Base-by-base conservation (phyloP, 1,139 yeast species). In the Sugiyamaella sp. region DNA sequence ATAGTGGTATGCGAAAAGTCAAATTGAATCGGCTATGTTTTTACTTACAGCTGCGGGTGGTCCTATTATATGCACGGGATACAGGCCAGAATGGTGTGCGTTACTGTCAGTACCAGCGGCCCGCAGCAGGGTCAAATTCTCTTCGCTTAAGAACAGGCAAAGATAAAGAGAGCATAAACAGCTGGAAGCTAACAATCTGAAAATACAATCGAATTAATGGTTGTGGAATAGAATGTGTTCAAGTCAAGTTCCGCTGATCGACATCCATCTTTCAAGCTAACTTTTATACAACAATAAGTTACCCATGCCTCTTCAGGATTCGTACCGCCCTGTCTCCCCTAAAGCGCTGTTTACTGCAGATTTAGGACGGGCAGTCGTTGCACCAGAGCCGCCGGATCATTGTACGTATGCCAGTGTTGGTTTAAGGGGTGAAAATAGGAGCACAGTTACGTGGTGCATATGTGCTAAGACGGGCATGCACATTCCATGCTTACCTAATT, bases 401-500 rank as follows among this genome's bases (percentile, higher is more conserved):
- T 29, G 14, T 29, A 4, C 35, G 14, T 24, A 12, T 4, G 8
- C 14, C 14, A 10, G 35, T 29, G 8, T 27, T 35, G 29, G 10
- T 43, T 29, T 41, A 24, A 41, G 27, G 45, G 40, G 48, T 32
- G 22, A 21, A 44, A 35, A 43, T 33, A 44, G 48, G 48, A 44
- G 48, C 35, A 8, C 8, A 29, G 39, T 29, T 43, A 33, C 47
- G 17, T 19, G 29, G 32, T n/a, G 33, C 39, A 21, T 43, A 19
- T 29, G 14, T 12, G 39, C 40, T 19, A 43, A 43, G n/a, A n/a
- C 12, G 39, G 47, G 19, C 20, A 2, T 2, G 20, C 35, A 29
- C 8, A 43, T 43, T 43, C 46, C 46, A 14, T 8, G 2, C 2
- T 33, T 2, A n/a, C 48, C 48, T 33, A 35, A 44, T 33, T 8